Evolutionary conservation across 768 basidiomycete species (phyloP).

Genomic region (Gymnopilus junonius): DNA sequence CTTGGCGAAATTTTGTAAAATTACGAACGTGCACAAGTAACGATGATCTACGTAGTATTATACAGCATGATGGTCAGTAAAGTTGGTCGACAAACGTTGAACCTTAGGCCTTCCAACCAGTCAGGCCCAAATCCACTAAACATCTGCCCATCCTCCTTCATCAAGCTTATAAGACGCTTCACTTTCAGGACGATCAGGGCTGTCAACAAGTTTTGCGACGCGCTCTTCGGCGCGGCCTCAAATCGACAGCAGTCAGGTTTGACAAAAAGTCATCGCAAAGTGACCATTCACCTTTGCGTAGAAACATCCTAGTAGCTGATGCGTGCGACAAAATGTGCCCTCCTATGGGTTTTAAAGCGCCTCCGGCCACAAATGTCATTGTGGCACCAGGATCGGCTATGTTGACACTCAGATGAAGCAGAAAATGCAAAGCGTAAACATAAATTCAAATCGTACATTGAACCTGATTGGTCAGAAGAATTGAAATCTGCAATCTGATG

Average conservation of each 20-base stretch:
- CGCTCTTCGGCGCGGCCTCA: constrained; percentile 90
- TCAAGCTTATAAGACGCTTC: constrained; percentile 92
- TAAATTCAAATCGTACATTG: constrained; percentile 57
- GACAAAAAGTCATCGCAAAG: neutral
- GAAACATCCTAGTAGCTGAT: constrained; percentile 85
- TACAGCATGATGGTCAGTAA: neutral
- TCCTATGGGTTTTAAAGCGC: constrained; percentile 89
- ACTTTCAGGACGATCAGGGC: constrained; percentile 87
- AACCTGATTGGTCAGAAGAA: constrained; percentile 93
- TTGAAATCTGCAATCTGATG: constrained; percentile 62
- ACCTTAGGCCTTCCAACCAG: neutral
- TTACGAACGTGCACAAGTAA: neutral
- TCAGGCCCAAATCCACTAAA: constrained; percentile 39
- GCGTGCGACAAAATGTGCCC: constrained; percentile 90
- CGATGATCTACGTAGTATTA: neutral
- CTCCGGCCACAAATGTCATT: constrained; percentile 94
- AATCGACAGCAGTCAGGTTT: neutral
- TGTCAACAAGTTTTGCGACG: constrained; percentile 89
- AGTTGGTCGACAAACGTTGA: constrained; percentile 2
- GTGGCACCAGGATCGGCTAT: constrained; percentile 93
- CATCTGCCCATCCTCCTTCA: constrained; percentile 89
- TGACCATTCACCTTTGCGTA: constrained; percentile 72
- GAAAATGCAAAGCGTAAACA: neutral
- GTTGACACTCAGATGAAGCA: neutral
- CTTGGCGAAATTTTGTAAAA: neutral